Evolutionary conservation across 1,284 basidiomycete genomes (phyloP).

Genomic region (Rhodotorula sp.): DNA sequence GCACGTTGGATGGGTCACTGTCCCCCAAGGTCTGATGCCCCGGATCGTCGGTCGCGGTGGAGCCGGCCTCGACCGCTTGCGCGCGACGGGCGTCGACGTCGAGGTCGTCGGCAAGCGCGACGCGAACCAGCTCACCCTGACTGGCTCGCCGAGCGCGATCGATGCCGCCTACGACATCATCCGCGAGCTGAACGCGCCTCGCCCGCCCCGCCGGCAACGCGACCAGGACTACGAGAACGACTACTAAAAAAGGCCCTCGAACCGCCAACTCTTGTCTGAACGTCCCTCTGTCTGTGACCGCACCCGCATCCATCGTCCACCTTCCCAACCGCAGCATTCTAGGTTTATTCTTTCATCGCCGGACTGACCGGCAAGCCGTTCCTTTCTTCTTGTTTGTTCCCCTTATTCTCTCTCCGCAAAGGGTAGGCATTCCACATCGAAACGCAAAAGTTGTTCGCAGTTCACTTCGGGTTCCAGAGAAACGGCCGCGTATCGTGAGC

Average conservation of each 20-base stretch:
- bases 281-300: neutral
- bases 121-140: slow-evolving; percentile 42
- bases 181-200: slow-evolving; percentile 30
- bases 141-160: slow-evolving; percentile 35
- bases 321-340: too few relatives aligned
- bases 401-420: too few relatives aligned
- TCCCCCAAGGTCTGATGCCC: slow-evolving; percentile 38
- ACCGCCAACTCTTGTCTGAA: neutral
- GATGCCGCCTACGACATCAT: slow-evolving; percentile 31
- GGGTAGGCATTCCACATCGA: too few relatives aligned
- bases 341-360: too few relatives aligned
- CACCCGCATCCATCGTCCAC: neutral
- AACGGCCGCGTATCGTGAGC: too few relatives aligned
- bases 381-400: too few relatives aligned
- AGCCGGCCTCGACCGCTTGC: slow-evolving; percentile 42
- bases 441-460: too few relatives aligned
- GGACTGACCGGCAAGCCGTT: too few relatives aligned
- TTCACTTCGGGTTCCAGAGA: too few relatives aligned
- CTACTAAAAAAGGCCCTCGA: neutral
- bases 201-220: slow-evolving; percentile 17
- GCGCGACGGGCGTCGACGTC: slow-evolving; percentile 40
- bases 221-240: slow-evolving; percentile 6
- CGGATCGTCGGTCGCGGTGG: slow-evolving; percentile 43
- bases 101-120: slow-evolving; percentile 44
- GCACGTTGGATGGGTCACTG: slow-evolving; percentile 42